Evolutionary conservation across 495 filamentous ascomycete genomes (phyloP).

Genomic region (Thermochaetoides thermophila): DNA sequence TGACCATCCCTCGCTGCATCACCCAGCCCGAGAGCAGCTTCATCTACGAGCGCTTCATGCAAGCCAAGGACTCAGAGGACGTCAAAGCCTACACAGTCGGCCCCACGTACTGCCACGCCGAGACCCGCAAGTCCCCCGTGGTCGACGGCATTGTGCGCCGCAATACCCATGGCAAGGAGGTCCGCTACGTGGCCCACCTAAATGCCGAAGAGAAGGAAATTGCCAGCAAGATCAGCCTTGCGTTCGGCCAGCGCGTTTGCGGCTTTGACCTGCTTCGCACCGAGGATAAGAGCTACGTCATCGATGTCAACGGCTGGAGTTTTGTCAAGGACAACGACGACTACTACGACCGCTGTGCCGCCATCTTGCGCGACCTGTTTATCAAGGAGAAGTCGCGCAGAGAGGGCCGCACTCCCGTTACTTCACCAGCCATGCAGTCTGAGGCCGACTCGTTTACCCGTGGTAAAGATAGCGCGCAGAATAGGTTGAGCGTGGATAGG

Average conservation of each 20-base stretch:
- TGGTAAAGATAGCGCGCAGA: constrained; percentile 24
- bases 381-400: constrained; percentile 49
- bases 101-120: constrained; percentile 83
- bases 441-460: constrained; percentile 28
- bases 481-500: constrained; percentile 22
- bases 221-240: constrained; percentile 75
- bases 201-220: constrained; percentile 69
- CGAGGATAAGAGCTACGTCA: constrained; percentile 82
- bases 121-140: constrained; percentile 91
- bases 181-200: constrained; percentile 82
- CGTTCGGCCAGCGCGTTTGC: constrained; percentile 90
- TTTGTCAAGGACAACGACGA: constrained; percentile 99
- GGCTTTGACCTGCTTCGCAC: constrained; percentile 91
- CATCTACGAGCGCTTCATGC: constrained; percentile 92
- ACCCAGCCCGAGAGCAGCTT: constrained; percentile 68
- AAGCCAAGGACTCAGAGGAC: constrained; percentile 90
- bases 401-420: constrained; percentile 27
- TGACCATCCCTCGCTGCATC: constrained; percentile 63
- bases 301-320: constrained; percentile 99
- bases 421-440: constrained; percentile 29
- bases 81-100: constrained; percentile 98
- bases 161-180: constrained; percentile 93
- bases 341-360: constrained; percentile 86
- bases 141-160: constrained; percentile 91
- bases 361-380: constrained; percentile 76